phyloP scores from a whole-genome alignment of 2,329 filamentous ascomycete species.

The Colletotrichum endophyticum region DNA sequence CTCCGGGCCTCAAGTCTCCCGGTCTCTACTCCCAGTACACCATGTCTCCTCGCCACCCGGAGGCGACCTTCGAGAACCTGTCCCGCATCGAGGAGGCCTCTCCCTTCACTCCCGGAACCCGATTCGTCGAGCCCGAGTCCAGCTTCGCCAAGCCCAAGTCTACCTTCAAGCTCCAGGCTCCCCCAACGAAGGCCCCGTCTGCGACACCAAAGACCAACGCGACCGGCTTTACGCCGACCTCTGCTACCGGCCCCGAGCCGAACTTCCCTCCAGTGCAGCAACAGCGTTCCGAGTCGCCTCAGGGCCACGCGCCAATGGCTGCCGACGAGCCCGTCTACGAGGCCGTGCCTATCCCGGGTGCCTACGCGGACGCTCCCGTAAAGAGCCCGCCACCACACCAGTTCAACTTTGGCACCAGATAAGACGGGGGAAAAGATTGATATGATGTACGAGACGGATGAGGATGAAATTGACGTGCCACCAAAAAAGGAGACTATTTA shows the following conservation, averaged over 20 bases:
- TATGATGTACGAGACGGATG: not conserved
- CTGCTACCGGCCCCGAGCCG: slow-evolving; percentile 40
- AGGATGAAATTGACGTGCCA: not conserved
- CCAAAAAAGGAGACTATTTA: not conserved
- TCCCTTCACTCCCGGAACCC: slow-evolving; percentile 58
- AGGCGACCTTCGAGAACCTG: slow-evolving; percentile 56
- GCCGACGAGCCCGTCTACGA: slow-evolving; percentile 86
- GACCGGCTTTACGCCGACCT: slow-evolving; percentile 63
- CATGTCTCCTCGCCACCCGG: slow-evolving; percentile 46
- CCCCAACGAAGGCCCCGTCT: slow-evolving; percentile 77
- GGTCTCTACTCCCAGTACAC: slow-evolving; percentile 48
- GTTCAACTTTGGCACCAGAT: slow-evolving; percentile 45
- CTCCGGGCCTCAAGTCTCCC: slow-evolving; percentile 80
- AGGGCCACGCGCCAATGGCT: slow-evolving; percentile 70
- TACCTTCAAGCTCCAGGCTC: slow-evolving; percentile 86
- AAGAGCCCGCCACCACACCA: slow-evolving; percentile 55
- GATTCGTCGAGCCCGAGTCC: slow-evolving; percentile 67
- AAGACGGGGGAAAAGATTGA: slow-evolving; percentile 18
- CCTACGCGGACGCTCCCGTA: slow-evolving; percentile 68
- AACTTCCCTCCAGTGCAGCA: slow-evolving; percentile 41
- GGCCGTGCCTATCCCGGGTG: slow-evolving; percentile 85
- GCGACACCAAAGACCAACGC: slow-evolving; percentile 75
- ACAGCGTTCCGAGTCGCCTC: slow-evolving; percentile 46
- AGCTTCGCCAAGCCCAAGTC: slow-evolving; percentile 56
- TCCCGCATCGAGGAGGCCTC: slow-evolving; percentile 45